A percentile compares a stretch with the other conserved stretches of the same genome.
These are phyloP conservation scores for Phytopythium helicoides DNA, from an alignment of 352 stramenopile species.

Conservation along the genomic window DNA sequence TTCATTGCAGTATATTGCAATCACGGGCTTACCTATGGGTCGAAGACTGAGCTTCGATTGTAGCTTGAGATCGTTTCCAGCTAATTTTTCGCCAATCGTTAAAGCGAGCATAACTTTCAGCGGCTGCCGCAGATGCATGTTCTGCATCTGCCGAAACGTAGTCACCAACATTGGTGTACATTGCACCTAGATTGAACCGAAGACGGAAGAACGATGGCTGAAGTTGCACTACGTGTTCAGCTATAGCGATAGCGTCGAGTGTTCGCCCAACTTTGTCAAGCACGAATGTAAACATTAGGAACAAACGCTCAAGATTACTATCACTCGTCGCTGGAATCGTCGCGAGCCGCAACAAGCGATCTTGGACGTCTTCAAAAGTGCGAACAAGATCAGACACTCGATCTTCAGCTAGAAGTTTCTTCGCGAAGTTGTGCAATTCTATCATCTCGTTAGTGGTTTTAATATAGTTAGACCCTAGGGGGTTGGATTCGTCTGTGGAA, in stretches of 20 bases:
- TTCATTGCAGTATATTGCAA: constrained; percentile 91
- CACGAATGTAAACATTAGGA: constrained; percentile 41
- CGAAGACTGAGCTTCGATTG: constrained; percentile 7
- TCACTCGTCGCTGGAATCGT: not conserved
- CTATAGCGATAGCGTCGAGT: constrained; percentile 30
- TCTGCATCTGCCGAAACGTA: constrained; percentile 25
- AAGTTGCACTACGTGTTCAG: constrained; percentile 17
- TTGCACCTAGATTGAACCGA: constrained; percentile 50
- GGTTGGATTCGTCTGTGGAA: too few relatives aligned
- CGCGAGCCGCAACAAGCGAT: not conserved
- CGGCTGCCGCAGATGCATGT: constrained; percentile 29
- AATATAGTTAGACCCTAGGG: too few relatives aligned
- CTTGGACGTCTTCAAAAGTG: constrained; percentile 21
- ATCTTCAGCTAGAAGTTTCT: not conserved
- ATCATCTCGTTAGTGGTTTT: not conserved
- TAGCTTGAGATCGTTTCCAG: constrained; percentile 24
- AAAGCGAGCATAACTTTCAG: constrained; percentile 31
- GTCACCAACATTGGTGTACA: constrained; percentile 28
- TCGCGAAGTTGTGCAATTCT: not conserved
- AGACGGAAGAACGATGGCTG: constrained; percentile 35
- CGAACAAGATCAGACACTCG: constrained; percentile 14
- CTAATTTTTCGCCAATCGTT: constrained; percentile 20
- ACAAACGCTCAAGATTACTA: constrained; percentile 24
- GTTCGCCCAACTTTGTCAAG: constrained; percentile 18
- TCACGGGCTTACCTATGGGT: constrained; percentile 7